A percentile compares a stretch with the other conserved stretches of the same genome.
Conservation (phyloP, 2,329 filamentous ascomycete species). For the Blumeria hordei region DNA sequence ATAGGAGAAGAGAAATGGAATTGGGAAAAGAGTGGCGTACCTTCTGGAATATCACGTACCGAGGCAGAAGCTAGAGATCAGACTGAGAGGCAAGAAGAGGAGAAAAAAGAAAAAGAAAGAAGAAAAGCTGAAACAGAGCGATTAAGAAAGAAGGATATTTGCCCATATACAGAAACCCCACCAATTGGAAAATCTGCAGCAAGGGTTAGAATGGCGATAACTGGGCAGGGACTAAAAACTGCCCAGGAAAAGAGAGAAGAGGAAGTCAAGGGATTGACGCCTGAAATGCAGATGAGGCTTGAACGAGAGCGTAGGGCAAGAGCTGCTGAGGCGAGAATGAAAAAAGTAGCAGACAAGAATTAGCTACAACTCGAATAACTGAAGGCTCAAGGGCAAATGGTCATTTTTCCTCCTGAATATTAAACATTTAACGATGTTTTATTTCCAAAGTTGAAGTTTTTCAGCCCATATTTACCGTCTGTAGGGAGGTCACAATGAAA, state of each 20-base stretch:
- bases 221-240: conserved; percentile 43
- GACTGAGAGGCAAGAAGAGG: conserved; percentile 44
- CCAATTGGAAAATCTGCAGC: conserved; percentile 17
- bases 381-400: no score
- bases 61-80: conserved; percentile 48
- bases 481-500: no score
- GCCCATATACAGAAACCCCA: conserved; percentile 29
- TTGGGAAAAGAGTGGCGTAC: conserved; percentile 57
- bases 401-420: no score
- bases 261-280: conserved; percentile 61
- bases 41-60: conserved; percentile 39
- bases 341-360: conserved; percentile 11
- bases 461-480: no score
- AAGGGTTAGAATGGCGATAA: conserved; percentile 24
- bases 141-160: conserved; percentile 35
- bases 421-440: no score
- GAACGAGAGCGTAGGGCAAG: conserved; percentile 77
- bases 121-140: conserved; percentile 52
- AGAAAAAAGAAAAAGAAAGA: conserved; percentile 43
- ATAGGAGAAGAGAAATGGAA: conserved; percentile 54
- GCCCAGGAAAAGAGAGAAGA: conserved; percentile 63
- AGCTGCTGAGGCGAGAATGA: conserved; percentile 73
- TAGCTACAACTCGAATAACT: neutral
- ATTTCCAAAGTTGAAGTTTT: no score
- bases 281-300: conserved; percentile 62